A percentile compares a stretch with the other conserved stretches of the same genome.
Evolutionary conservation across 164 flowering plant species (phyloP).

Genomic region (Tetracentron sinense): DNA sequence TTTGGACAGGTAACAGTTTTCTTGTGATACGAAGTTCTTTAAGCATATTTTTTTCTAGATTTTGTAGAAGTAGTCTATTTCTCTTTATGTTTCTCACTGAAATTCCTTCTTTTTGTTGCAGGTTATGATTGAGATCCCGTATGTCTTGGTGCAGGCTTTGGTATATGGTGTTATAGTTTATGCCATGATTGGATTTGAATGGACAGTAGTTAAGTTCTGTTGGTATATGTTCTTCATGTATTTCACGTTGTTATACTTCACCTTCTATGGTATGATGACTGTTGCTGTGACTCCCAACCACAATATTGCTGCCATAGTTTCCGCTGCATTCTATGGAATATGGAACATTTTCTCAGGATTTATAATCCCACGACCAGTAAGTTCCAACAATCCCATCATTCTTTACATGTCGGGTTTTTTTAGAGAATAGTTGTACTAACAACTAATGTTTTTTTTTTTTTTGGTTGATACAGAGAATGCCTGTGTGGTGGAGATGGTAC

Average conservation of each 20-base stretch:
- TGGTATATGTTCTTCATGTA: constrained; percentile 65
- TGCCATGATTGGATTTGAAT: constrained; percentile 59
- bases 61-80: too few relatives aligned
- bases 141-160: constrained; percentile 36
- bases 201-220: constrained; percentile 55
- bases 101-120: too few relatives aligned
- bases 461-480: constrained; percentile 22
- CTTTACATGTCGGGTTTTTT: too few relatives aligned
- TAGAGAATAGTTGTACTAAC: too few relatives aligned
- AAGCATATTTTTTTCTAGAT: too few relatives aligned
- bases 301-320: constrained; percentile 46
- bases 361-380: constrained; percentile 51
- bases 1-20: constrained; percentile 58
- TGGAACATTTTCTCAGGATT: constrained; percentile 69
- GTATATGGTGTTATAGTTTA: constrained; percentile 47
- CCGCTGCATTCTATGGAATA: constrained; percentile 50
- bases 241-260: constrained; percentile 58
- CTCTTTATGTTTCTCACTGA: too few relatives aligned
- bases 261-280: constrained; percentile 72
- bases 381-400: too few relatives aligned
- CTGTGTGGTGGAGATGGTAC: constrained; percentile 59
- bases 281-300: constrained; percentile 64
- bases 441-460: too few relatives aligned
- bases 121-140: constrained; percentile 52
- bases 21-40: too few relatives aligned